Evolutionary conservation across 1,284 basidiomycete species (phyloP), one percentile per base, ranked within the genome.

Genomic region (Kalmanozyma brasiliensis): DNA sequence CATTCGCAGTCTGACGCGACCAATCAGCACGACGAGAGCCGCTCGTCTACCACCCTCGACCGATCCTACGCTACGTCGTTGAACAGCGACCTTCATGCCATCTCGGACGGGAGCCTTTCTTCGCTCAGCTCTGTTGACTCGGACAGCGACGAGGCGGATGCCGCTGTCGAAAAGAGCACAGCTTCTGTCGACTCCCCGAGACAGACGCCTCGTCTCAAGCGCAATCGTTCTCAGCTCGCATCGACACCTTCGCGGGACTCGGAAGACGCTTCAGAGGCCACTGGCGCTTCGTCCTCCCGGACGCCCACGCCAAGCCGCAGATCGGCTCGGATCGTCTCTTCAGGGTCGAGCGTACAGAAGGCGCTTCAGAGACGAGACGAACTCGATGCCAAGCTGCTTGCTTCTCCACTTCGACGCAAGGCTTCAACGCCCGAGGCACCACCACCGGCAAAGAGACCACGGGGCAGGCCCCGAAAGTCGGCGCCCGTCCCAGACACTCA

Each of bases 331-430:
- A 71, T 71, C 34, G 49, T 46, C 11, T 51, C 61, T 2, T 57
- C 68, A 1, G 68, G 68, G 8, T 71, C 68, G 6, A 71, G 68
- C 44, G 46, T 71, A 9, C 53, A 71, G 26, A 65, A 71, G 40
- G 68, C 68, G 11, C 47, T 65, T 0, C 52, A 52, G 32, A 61
- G 68, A 34, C 32, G 68, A 13, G 68, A 71, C 35, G 68, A 71
- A 26, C 68, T 71, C 14, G 68, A 71, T 20, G 58, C 47, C 14
- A 61, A 58, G 26, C 47, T 71, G 22, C 43, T 48, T n/a, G 68
- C 55, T 26, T 55, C 36, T 29, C 47, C 51, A 1, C 4, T 42
- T 4, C 56, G 56, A 23, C 36, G 55, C 19, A 64, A 61, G 57
- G 41, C 56, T 3, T 52, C 44, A 2, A 41, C 52, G 32, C 51